phyloP scores from a whole-genome alignment of 352 stramenopile genomes.

The Globisporangium lucens region DNA sequence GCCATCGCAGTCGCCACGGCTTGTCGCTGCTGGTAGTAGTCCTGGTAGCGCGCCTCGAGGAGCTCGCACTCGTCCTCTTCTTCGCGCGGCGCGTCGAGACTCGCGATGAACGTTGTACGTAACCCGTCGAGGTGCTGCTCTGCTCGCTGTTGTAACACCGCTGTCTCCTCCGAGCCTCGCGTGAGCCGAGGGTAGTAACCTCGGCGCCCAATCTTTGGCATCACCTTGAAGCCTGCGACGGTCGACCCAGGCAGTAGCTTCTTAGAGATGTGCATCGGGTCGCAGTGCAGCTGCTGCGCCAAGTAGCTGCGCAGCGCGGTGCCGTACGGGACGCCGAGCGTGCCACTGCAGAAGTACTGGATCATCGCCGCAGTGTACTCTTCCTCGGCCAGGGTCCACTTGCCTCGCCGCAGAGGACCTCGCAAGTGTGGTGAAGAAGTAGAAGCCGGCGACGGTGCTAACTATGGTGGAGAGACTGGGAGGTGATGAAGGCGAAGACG shows the following conservation, averaged over 20 bases:
- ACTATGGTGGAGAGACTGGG: not conserved
- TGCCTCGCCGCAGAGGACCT: slow-evolving; percentile 48
- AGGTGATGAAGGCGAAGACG: not conserved
- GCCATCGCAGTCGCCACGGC: not conserved
- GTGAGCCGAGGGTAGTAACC: slow-evolving; percentile 57
- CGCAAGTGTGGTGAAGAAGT: slow-evolving; percentile 1
- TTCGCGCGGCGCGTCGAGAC: slow-evolving; percentile 47
- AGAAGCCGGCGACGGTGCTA: not conserved
- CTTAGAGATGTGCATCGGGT: slow-evolving; percentile 82
- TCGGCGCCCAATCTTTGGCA: slow-evolving; percentile 66
- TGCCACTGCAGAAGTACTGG: slow-evolving; percentile 60
- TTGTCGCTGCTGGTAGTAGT: not conserved
- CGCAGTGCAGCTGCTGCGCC: slow-evolving; percentile 62
- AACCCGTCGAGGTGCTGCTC: slow-evolving; percentile 33
- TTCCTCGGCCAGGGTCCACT: slow-evolving; percentile 66
- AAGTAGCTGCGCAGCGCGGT: slow-evolving; percentile 75
- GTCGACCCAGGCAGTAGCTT: slow-evolving; percentile 58
- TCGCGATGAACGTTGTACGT: slow-evolving; percentile 47
- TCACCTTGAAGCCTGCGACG: slow-evolving; percentile 65
- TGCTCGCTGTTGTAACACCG: slow-evolving; percentile 18
- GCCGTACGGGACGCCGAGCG: slow-evolving; percentile 65
- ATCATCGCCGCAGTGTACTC: slow-evolving; percentile 60
- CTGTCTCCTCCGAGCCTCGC: slow-evolving; percentile 32
- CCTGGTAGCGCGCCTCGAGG: slow-evolving; percentile 8
- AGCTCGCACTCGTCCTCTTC: slow-evolving; percentile 24